These are phyloP conservation scores for Cordyceps militaris DNA, from an alignment of 2,329 filamentous ascomycete genomes.

Conservation along the genomic window DNA sequence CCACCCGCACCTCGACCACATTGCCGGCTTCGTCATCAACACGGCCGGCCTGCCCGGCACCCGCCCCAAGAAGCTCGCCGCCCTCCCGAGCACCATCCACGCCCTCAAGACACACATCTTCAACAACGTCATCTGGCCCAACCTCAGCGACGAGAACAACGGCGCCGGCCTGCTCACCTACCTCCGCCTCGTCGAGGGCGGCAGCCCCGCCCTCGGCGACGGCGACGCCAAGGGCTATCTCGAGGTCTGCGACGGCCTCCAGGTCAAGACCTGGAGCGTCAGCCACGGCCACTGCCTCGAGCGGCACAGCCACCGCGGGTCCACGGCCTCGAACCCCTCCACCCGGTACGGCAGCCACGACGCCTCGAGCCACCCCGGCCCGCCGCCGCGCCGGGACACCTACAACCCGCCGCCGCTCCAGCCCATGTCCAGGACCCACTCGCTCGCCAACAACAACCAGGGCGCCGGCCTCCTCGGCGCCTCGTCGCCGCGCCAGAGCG, in stretches of 20 bases:
- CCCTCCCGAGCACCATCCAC: constrained; percentile 79
- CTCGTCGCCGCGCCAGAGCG: constrained; percentile 16
- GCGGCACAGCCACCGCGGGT: constrained; percentile 58
- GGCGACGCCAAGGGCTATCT: constrained; percentile 77
- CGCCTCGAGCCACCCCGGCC: constrained; percentile 27
- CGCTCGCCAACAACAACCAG: constrained; percentile 28
- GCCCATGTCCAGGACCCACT: constrained; percentile 18
- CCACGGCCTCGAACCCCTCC: constrained; percentile 38
- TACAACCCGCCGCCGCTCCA: constrained; percentile 14
- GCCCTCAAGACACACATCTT: constrained; percentile 93
- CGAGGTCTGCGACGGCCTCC: constrained; percentile 80
- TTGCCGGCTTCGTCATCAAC: constrained; percentile 87
- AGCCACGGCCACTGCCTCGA: constrained; percentile 88
- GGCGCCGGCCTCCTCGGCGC: constrained; percentile 18
- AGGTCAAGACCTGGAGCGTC: constrained; percentile 79
- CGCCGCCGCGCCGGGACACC: constrained; percentile 23
- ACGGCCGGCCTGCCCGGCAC: constrained; percentile 78
- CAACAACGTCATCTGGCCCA: constrained; percentile 97
- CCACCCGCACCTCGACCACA: constrained; percentile 94
- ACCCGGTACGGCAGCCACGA: constrained; percentile 46
- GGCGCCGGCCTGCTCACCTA: constrained; percentile 91
- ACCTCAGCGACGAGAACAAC: constrained; percentile 90
- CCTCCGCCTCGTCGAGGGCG: constrained; percentile 79
- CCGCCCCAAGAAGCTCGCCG: constrained; percentile 78
- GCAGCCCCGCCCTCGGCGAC: constrained; percentile 74